These are phyloP conservation scores for Blumeria hordei DNA, from an alignment of 2,329 filamentous ascomycete species.

Conservation along the genomic window DNA sequence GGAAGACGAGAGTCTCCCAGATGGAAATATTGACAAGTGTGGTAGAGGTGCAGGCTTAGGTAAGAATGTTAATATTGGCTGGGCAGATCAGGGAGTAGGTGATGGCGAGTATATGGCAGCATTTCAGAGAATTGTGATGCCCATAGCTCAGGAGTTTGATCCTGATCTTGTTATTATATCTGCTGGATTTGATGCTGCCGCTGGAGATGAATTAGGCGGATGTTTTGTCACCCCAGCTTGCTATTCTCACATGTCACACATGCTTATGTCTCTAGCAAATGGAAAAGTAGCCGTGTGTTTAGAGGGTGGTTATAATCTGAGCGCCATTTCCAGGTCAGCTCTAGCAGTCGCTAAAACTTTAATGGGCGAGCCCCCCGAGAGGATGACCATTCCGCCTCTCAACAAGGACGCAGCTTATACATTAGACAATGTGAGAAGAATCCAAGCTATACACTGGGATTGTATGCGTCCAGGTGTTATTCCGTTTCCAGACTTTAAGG, in stretches of 20 bases:
- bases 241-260: conserved; percentile 97
- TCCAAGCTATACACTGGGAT: conserved; percentile 56
- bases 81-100: conserved; percentile 57
- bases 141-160: conserved; percentile 77
- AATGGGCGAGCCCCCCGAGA: conserved; percentile 76
- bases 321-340: conserved; percentile 78
- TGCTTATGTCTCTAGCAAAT: conserved; percentile 84
- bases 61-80: conserved; percentile 42
- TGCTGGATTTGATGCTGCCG: conserved; percentile 86
- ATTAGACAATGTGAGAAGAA: conserved; percentile 31
- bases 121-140: conserved; percentile 91
- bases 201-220: conserved; percentile 74
- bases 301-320: conserved; percentile 86
- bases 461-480: conserved; percentile 54
- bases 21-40: conserved; percentile 35
- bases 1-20: conserved; percentile 33
- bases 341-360: conserved; percentile 75
- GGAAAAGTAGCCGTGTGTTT: conserved; percentile 83
- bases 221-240: conserved; percentile 80
- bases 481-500: conserved; percentile 25
- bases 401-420: conserved; percentile 31
- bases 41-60: conserved; percentile 30
- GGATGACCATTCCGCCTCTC: conserved; percentile 30
- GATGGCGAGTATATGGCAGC: conserved; percentile 94
- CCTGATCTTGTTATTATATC: conserved; percentile 90